Conservation (phyloP, 148 eudicot genomes). For the Amaranthus hypochondriacus region DNA sequence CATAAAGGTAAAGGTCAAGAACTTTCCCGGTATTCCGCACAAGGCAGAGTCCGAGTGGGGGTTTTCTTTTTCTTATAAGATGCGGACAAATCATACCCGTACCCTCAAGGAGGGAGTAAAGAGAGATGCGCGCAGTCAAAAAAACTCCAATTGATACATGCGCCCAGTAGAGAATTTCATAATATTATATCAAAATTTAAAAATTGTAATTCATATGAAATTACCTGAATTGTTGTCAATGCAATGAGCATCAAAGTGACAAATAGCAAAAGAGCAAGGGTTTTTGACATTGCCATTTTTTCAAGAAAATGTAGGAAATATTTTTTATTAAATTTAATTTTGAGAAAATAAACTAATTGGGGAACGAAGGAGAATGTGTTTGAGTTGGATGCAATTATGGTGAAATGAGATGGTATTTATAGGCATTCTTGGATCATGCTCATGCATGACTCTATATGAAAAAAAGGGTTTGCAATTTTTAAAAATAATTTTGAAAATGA, state of each 20-base stretch:
- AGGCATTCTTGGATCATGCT: constrained; percentile 13
- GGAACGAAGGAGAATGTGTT: neutral
- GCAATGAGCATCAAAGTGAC: constrained; percentile 30
- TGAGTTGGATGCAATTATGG: constrained; percentile 7
- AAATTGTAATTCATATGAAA: neutral
- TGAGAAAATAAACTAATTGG: neutral
- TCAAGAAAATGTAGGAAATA: neutral
- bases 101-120: no score
- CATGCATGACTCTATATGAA: constrained; percentile 14
- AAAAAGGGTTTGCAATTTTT: neutral
- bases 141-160: no score
- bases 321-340: neutral
- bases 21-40: no score
- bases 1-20: no score
- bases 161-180: neutral
- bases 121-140: no score
- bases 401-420: constrained; percentile 26
- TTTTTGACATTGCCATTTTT: constrained; percentile 32
- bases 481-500: constrained; percentile 15
- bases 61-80: no score
- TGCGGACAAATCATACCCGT: no score
- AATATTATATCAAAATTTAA: neutral
- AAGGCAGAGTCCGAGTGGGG: no score
- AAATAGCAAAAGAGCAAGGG: constrained; percentile 15
- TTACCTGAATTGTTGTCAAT: constrained; percentile 33